A percentile compares a stretch with the other conserved stretches of the same genome.
These are phyloP conservation scores for Elsinoe australis DNA, from an alignment of 2,329 filamentous ascomycete species.

Conservation along the genomic window DNA sequence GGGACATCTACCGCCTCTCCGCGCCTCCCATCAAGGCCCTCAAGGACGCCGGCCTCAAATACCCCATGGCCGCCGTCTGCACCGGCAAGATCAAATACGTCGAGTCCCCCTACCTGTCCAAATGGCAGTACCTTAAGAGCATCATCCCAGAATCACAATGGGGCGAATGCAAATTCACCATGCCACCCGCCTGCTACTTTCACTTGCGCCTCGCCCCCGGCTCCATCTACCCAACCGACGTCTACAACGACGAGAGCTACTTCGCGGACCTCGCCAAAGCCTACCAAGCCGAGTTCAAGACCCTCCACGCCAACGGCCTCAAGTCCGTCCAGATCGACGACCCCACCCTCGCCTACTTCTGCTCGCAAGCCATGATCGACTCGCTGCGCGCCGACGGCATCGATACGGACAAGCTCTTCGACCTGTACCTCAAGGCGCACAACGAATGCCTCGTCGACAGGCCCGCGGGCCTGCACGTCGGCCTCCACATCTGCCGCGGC, in stretches of 20 bases:
- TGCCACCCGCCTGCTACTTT: slow-evolving; percentile 34
- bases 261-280: slow-evolving; percentile 32
- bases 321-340: slow-evolving; percentile 35
- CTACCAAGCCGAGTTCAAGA: slow-evolving; percentile 33
- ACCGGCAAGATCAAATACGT: slow-evolving; percentile 32
- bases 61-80: slow-evolving; percentile 34
- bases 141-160: slow-evolving; percentile 30
- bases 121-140: slow-evolving; percentile 31
- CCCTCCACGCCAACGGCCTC: slow-evolving; percentile 30
- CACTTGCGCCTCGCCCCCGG: slow-evolving; percentile 32
- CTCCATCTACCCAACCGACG: slow-evolving; percentile 30
- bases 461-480: slow-evolving; percentile 32
- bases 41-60: slow-evolving; percentile 34
- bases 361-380: slow-evolving; percentile 32
- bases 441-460: slow-evolving; percentile 31
- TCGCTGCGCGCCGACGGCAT: slow-evolving; percentile 31
- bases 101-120: slow-evolving; percentile 31
- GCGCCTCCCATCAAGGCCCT: slow-evolving; percentile 32
- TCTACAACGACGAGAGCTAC: slow-evolving; percentile 31
- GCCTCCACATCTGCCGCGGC: slow-evolving; percentile 34
- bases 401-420: slow-evolving; percentile 32
- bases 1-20: slow-evolving; percentile 31
- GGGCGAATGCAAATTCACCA: slow-evolving; percentile 33
- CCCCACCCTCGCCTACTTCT: slow-evolving; percentile 35
- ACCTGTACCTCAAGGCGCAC: slow-evolving; percentile 33